Percentiles rank a stretch among this genome's conserved stretches.
Conservation (phyloP, 1,284 basidiomycete species). For the Mycosarcoma maydis region DNA sequence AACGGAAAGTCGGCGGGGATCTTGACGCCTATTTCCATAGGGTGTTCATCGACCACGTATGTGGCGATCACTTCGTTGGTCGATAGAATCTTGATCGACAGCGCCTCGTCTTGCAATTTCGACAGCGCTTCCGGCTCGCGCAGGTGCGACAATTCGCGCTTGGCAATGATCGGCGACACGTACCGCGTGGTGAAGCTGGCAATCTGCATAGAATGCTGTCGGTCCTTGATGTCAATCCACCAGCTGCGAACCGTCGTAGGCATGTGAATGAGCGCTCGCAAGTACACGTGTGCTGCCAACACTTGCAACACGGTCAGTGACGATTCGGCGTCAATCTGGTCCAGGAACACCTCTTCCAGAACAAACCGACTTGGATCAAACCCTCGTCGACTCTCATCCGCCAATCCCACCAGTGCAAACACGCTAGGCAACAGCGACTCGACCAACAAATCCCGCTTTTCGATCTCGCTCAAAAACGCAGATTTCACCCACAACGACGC, state of each 20-base stretch:
- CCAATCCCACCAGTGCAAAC: conserved; percentile 73
- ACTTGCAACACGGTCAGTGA: conserved; percentile 71
- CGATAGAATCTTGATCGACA: conserved; percentile 77
- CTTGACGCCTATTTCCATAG: conserved; percentile 87
- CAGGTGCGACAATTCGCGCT: conserved; percentile 81
- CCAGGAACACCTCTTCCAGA: conserved; percentile 85
- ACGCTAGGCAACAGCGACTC: conserved; percentile 78
- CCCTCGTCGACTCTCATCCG: conserved; percentile 61
- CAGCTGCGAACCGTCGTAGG: conserved; percentile 73
- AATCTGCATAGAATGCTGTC: conserved; percentile 81
- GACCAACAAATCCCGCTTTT: conserved; percentile 75
- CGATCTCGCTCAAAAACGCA: conserved; percentile 85
- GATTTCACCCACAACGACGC: conserved; percentile 85
- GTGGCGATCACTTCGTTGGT: conserved; percentile 70
- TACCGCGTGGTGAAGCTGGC: conserved; percentile 82
- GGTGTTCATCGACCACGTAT: conserved; percentile 92
- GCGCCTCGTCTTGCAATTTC: conserved; percentile 80
- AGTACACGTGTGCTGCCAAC: conserved; percentile 85
- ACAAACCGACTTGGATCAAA: conserved; percentile 84
- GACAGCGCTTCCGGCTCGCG: conserved; percentile 75
- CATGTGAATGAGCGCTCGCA: conserved; percentile 57
- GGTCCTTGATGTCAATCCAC: conserved; percentile 87
- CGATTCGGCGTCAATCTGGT: conserved; percentile 67
- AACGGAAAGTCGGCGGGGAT: conserved; percentile 92
- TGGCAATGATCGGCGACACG: conserved; percentile 90